These are phyloP conservation scores for Trametes coccinea DNA, from an alignment of 768 basidiomycete species.

Conservation along the genomic window DNA sequence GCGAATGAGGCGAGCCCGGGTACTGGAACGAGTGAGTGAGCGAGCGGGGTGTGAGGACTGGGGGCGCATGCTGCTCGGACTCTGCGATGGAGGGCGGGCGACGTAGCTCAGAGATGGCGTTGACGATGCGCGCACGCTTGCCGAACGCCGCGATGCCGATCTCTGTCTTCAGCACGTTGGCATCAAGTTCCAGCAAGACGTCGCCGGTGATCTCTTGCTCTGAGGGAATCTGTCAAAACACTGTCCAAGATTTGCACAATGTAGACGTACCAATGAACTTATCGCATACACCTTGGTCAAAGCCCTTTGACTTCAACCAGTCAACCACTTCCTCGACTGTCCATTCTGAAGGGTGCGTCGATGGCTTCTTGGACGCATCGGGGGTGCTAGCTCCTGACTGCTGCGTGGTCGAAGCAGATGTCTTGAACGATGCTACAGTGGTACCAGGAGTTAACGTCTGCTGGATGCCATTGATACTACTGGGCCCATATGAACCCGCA, in stretches of 20 bases:
- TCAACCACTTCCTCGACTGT: slow-evolving; percentile 83
- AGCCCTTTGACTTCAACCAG: slow-evolving; percentile 84
- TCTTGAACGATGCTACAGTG: slow-evolving; percentile 22
- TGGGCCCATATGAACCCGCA: slow-evolving; percentile 16
- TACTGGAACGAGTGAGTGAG: slow-evolving; percentile 30
- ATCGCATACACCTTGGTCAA: slow-evolving; percentile 77
- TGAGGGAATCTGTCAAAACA: slow-evolving; percentile 33
- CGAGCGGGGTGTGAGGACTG: slow-evolving; percentile 24
- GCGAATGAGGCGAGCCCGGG: slow-evolving; percentile 29
- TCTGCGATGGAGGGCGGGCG: slow-evolving; percentile 66
- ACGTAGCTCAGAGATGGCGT: slow-evolving; percentile 87
- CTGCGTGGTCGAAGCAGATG: slow-evolving; percentile 5
- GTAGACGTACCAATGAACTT: slow-evolving; percentile 79
- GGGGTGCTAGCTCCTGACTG: neutral
- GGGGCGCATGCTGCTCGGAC: slow-evolving; percentile 38
- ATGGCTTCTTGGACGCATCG: slow-evolving; percentile 34
- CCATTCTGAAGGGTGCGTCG: slow-evolving; percentile 71
- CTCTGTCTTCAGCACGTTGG: slow-evolving; percentile 87
- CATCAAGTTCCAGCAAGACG: slow-evolving; percentile 91
- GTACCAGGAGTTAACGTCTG: slow-evolving; percentile 31
- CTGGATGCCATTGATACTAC: slow-evolving; percentile 29
- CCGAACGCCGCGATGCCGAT: slow-evolving; percentile 94
- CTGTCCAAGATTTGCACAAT: neutral
- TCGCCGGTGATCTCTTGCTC: slow-evolving; percentile 99
- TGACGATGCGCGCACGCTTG: slow-evolving; percentile 89